Base-by-base conservation (phyloP, 169 alveolate genomes). In the Hepatocystis sp. region DNA sequence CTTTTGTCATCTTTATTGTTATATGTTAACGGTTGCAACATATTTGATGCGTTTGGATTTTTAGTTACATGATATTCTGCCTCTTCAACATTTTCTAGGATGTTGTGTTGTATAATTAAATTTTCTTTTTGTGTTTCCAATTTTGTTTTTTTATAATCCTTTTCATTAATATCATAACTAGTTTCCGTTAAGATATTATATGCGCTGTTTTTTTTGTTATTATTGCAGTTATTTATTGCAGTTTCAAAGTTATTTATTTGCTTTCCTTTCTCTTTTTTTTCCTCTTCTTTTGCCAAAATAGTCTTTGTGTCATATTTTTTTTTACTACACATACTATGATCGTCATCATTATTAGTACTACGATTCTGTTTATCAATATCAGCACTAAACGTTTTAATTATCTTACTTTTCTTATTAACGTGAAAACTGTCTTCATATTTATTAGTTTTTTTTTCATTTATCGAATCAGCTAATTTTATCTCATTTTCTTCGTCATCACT, bases 401-500 rank as follows among this genome's bases (percentile, higher is more conserved):
- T 58, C 28, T 58, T 2, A 15, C 15, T n/a, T 58, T 3, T 58
- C 13, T 32, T 0, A 21, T 1, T 52, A 10, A 23, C 13, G 8
- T 19, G 19, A 21, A 7, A 52, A 10, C 8, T 21, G 4, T 25
- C 15, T 28, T 56, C 66, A 42, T 25, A 10, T 25, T 52, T 25
- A 23, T 52, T 52, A 23, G 7, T 10, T 10, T 52, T 19, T 7
- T 23, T 52, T 25, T 23, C 25, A 34, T 52, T 52, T 1, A 23
- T 52, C 42, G 7, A 17, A 17, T 25, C 13, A 52, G 30, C 13
- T 52, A 39, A 7, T 15, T 4, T 15, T 0, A 5, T 25, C 8
- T 8, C 64, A 47, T 34, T 66, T 8, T 7, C 32, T 25, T 76
- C 88, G 0, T 76, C 88, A 17, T 76, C 88, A 42, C 76, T 76